A percentile compares a stretch with the other conserved stretches of the same genome.
Evolutionary conservation across 73 alveolate genomes (phyloP).

Genomic region (Symbiodinium natans): DNA sequence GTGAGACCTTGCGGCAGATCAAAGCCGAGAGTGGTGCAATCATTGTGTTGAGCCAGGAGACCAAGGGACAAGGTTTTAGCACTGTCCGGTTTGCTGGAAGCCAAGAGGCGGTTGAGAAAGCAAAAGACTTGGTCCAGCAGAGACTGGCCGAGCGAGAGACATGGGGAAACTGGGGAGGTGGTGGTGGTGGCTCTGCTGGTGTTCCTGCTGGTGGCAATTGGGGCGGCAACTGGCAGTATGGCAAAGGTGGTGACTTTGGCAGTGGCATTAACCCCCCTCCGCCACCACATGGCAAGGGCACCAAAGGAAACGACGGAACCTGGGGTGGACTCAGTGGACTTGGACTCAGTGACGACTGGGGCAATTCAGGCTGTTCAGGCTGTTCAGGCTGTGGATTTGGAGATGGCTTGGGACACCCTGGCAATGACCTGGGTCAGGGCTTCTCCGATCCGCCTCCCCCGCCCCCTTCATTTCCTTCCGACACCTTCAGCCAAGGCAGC

Average conservation of each 20-base stretch:
- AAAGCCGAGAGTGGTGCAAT: constrained; percentile 72
- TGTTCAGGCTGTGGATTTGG: neutral
- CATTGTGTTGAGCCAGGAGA: constrained; percentile 66
- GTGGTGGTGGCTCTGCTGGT: neutral
- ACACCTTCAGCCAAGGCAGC: neutral
- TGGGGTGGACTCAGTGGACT: constrained; percentile 1
- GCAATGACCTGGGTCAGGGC: neutral
- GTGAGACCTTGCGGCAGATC: constrained; percentile 64
- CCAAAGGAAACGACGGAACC: neutral
- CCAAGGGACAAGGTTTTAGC: constrained; percentile 79
- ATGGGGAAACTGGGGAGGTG: neutral
- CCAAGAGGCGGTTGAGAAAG: neutral
- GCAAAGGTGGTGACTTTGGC: neutral
- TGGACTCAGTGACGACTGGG: constrained; percentile 12
- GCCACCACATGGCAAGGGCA: constrained; percentile 25
- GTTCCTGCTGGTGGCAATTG: neutral
- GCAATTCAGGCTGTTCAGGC: neutral
- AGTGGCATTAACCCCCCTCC: constrained; percentile 37
- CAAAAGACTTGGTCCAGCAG: constrained; percentile 37
- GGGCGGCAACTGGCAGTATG: neutral
- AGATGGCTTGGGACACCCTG: neutral
- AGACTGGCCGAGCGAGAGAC: constrained; percentile 23
- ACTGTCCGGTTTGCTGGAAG: constrained; percentile 64
- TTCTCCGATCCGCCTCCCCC: neutral
- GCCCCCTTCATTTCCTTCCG: neutral